Conservation (phyloP, 768 basidiomycete species). For the Trametes villosa region DNA sequence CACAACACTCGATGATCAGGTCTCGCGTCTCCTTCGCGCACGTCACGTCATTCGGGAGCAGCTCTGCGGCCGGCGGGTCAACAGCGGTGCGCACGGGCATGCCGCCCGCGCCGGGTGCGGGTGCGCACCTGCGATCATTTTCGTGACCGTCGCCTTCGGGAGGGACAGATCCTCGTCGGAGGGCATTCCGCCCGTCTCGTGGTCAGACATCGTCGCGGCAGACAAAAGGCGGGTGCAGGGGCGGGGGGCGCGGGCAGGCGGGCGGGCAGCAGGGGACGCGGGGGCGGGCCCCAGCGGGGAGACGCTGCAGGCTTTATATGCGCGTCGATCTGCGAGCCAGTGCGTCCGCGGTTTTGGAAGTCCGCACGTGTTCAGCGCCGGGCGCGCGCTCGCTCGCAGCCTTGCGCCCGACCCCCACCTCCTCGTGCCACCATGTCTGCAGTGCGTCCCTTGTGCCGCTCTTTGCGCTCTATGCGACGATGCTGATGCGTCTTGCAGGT, state of each 20-base stretch:
- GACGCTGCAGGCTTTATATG: constrained; percentile 30
- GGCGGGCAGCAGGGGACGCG: constrained; percentile 10
- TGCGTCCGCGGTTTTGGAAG: constrained; percentile 40
- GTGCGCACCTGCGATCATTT: constrained; percentile 85
- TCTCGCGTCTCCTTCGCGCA: constrained; percentile 98
- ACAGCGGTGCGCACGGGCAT: constrained; percentile 12
- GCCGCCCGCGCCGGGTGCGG: neutral
- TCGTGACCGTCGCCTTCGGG: constrained; percentile 96
- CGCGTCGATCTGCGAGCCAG: constrained; percentile 23
- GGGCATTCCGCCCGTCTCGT: constrained; percentile 68
- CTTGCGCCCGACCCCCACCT: constrained; percentile 17
- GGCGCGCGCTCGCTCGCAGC: neutral
- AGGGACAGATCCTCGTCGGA: constrained; percentile 93
- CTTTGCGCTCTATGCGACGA: neutral
- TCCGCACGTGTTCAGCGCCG: constrained; percentile 41
- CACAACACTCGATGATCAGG: constrained; percentile 97
- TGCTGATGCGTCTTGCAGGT: constrained; percentile 48
- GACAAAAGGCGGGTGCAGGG: neutral
- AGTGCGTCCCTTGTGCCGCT: constrained; percentile 42
- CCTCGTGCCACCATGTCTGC: constrained; percentile 63
- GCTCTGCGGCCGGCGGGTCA: constrained; percentile 53
- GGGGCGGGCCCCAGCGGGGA: constrained; percentile 19
- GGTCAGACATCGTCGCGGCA: constrained; percentile 76
- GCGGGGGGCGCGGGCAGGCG: neutral
- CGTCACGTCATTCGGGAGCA: constrained; percentile 83